phyloP scores from a whole-genome alignment of 306 rosid species.

The Dryas drummondii region DNA sequence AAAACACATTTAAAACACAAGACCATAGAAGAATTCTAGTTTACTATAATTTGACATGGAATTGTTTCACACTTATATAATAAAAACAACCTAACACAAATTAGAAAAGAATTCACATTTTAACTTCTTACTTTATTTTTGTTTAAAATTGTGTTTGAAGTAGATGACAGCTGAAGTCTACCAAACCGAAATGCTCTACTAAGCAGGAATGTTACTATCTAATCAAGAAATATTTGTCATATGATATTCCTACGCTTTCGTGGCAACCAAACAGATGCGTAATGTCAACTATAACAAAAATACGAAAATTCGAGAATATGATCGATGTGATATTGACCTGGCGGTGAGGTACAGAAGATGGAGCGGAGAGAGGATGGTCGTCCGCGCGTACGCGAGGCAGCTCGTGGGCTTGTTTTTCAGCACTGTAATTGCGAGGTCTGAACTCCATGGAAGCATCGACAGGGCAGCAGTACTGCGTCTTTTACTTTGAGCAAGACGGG shows the following conservation, averaged over 20 bases:
- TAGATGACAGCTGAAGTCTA: background rate
- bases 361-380: slow-evolving; percentile 56
- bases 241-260: slow-evolving; percentile 6
- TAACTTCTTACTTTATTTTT: background rate
- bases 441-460: slow-evolving; percentile 65
- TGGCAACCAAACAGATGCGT: slow-evolving; percentile 19
- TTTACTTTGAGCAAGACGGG: background rate
- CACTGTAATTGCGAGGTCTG: slow-evolving; percentile 66
- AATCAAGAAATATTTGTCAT: background rate
- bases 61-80: background rate
- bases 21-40: background rate
- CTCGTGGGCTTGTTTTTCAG: slow-evolving; percentile 53
- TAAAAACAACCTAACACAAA: background rate
- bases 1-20: background rate
- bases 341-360: slow-evolving; percentile 26
- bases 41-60: too few relatives aligned
- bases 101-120: too few relatives aligned
- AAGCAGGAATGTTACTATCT: background rate
- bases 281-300: background rate
- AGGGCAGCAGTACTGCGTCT: slow-evolving; percentile 6
- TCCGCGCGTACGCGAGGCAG: slow-evolving; percentile 57
- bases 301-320: background rate
- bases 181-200: background rate
- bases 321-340: slow-evolving; percentile 44
- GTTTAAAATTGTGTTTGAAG: background rate